These are phyloP conservation scores for Exophiala bonariae DNA, from an alignment of 2,329 filamentous ascomycete genomes.

Conservation along the genomic window DNA sequence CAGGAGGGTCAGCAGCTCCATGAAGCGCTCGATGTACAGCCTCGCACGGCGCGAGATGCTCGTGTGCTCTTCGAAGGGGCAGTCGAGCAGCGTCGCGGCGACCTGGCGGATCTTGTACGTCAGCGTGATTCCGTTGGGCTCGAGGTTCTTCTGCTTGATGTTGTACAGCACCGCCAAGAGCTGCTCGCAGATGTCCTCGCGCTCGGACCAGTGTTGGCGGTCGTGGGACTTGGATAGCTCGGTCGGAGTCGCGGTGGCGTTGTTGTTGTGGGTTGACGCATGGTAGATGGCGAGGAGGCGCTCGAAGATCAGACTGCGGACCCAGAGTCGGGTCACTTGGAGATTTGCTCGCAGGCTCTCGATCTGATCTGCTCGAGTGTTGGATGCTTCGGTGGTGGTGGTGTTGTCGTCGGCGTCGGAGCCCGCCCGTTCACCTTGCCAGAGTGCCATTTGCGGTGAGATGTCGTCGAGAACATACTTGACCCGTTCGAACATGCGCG, in stretches of 20 bases:
- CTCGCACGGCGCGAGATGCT: background rate
- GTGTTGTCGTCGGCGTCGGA: background rate
- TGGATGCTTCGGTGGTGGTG: background rate
- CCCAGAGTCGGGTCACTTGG: slow-evolving; percentile 40
- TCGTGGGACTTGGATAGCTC: background rate
- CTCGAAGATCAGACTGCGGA: slow-evolving; percentile 38
- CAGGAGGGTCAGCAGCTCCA: slow-evolving; percentile 2
- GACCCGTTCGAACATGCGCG: background rate
- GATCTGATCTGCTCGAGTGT: background rate
- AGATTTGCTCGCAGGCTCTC: slow-evolving; percentile 34
- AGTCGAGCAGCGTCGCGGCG: slow-evolving; percentile 35
- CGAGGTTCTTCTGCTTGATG: slow-evolving; percentile 33
- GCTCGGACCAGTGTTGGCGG: slow-evolving; percentile 30
- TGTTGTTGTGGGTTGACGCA: background rate
- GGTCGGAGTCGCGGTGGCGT: background rate
- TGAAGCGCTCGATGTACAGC: slow-evolving; percentile 1
- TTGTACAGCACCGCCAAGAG: slow-evolving; percentile 38
- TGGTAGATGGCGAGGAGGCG: slow-evolving; percentile 32
- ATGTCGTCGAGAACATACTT: background rate
- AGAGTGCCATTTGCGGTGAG: background rate
- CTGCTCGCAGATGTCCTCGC: slow-evolving; percentile 39
- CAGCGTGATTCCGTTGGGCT: slow-evolving; percentile 38
- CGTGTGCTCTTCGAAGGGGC: slow-evolving; percentile 29
- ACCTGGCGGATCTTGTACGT: slow-evolving; percentile 40
- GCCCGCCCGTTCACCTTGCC: background rate